Base-by-base conservation (phyloP, 1,284 basidiomycete species). In the Trichosporon sp. region DNA sequence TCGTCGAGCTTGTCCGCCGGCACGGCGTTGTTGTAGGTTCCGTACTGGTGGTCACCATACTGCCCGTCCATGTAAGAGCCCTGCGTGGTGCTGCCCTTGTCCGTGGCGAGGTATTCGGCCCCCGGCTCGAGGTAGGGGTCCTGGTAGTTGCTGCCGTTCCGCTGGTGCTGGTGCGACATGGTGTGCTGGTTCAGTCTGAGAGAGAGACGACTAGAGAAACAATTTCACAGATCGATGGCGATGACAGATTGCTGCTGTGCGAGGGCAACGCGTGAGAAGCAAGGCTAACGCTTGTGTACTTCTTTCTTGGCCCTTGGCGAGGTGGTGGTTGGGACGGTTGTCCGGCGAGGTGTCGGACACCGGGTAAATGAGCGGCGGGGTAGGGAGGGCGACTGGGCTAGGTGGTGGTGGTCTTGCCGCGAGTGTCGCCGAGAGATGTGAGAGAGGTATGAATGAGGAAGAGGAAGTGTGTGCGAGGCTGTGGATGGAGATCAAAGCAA, bases 1-100 rank as follows among this genome's bases (percentile, higher is more conserved):
- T 54, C 26, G 66, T 72, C 71, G 66, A 61, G 61, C 74, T 80
- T 82, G 68, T 80, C 80, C 10, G 75, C 75, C 56, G 76, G 76
- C 1, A 73, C 66, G 21, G 59, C 65, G 19, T 73, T 66, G 16
- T 56, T 38, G 61, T 71, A 70, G 64, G 21, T 69, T 48, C 37
- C 66, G 65, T 71, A 71, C 43, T n/a, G 16, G 63, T 66, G 26
- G 38, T 73, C 68, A 4, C 37, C 31, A 54, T 73, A 68, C 32
- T 35, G 2, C 48, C 26, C 59, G 59, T 46, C 38, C 40, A 31
- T 11, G 70, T 68, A 38, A 32, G 65, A 7, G 21, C 21, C 46
- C 21, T 21, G 56, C 54, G 37, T 31, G n/a, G 31, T n/a, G 59
- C 31, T 63, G 2, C 66, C 66, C 48, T 54, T 63, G 56, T 70